These are phyloP conservation scores for Flammula alnicola DNA, from an alignment of 1,284 basidiomycete species.

Conservation along the genomic window DNA sequence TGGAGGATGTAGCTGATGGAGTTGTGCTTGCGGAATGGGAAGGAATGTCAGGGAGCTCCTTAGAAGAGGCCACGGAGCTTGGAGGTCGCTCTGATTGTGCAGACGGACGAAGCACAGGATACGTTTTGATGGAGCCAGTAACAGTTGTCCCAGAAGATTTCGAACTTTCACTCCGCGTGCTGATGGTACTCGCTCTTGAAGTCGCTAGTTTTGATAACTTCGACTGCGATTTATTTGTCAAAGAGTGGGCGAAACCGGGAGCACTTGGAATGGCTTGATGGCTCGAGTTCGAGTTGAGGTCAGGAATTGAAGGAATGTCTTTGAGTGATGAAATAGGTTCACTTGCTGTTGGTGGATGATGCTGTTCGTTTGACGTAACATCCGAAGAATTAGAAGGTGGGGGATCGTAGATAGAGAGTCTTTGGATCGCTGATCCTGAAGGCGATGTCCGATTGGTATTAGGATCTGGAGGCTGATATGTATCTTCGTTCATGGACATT, in stretches of 20 bases:
- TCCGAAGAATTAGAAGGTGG: slow-evolving; percentile 57
- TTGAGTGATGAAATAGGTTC: slow-evolving; percentile 50
- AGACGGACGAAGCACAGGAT: slow-evolving; percentile 66
- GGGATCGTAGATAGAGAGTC: slow-evolving; percentile 63
- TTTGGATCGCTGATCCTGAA: slow-evolving; percentile 72
- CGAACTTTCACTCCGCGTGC: slow-evolving; percentile 48
- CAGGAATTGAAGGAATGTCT: slow-evolving; percentile 60
- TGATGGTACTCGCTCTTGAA: slow-evolving; percentile 53
- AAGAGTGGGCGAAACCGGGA: slow-evolving; percentile 23
- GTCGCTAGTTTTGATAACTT: slow-evolving; percentile 69
- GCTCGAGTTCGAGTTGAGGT: slow-evolving; percentile 53
- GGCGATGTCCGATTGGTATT: slow-evolving; percentile 67
- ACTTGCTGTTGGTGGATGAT: slow-evolving; percentile 43
- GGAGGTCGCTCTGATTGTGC: slow-evolving; percentile 54
- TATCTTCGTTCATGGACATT: slow-evolving; percentile 13
- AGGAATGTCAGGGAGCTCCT: slow-evolving; percentile 28
- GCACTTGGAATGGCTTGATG: slow-evolving; percentile 22
- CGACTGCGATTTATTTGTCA: slow-evolving; percentile 24
- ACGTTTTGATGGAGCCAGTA: slow-evolving; percentile 65
- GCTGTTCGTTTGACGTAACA: slow-evolving; percentile 38
- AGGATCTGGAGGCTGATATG: slow-evolving; percentile 47
- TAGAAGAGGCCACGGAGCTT: slow-evolving; percentile 32
- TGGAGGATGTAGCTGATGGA: slow-evolving; percentile 57
- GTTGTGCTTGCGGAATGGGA: slow-evolving; percentile 12
- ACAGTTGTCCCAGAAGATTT: slow-evolving; percentile 51